Base-by-base conservation (phyloP, 345 rosid genomes). In the Punica granatum region DNA sequence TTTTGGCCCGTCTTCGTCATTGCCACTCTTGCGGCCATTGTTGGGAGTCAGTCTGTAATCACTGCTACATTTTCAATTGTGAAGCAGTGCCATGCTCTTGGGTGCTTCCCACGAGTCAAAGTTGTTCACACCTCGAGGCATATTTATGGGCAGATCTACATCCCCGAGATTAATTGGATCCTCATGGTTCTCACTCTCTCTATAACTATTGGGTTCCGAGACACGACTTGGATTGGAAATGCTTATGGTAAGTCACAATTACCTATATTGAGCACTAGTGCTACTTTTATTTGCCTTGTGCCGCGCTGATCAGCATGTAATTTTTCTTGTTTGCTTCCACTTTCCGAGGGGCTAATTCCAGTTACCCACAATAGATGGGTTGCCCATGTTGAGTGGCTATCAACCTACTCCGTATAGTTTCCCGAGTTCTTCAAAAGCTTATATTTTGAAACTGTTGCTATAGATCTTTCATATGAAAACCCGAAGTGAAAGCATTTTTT, bases 121-220 rank as follows among this genome's bases (percentile, higher is more conserved):
- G 77, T 92, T 71, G 97, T 92, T 44, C 96, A 92, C 82, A 90
- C 96, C 76, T 87, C 88, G 43, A 92, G 82, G 76, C 85, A 88
- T 72, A 83, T 84, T 65, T 81, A 82, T 74, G 97, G 98, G 75
- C 97, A 90, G 80, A 90, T 92, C 73, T 92, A 92, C 77, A 88
- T 92, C 83, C 97, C 98, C 6, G 93, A 90, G 75, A 92, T 92
- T 72, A 92, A 92, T 78, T 92, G 97, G 98, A 90, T 90, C 76
- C 87, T 92, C 70, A 90, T 92, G 98, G 74, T 88, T 74, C 83
- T 92, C 34, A 90, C 97, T 39, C 96, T 92, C 77, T 83, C 92
- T 59, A 58, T 90, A 77, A 80, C 97, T 66, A 54, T 90, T 64
- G 97, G 96, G 70, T 87, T 92, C 72, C 87, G 4, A 65, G 88